phyloP scores from a whole-genome alignment of 352 stramenopile genomes.

The Pelagophyceae sp. region DNA sequence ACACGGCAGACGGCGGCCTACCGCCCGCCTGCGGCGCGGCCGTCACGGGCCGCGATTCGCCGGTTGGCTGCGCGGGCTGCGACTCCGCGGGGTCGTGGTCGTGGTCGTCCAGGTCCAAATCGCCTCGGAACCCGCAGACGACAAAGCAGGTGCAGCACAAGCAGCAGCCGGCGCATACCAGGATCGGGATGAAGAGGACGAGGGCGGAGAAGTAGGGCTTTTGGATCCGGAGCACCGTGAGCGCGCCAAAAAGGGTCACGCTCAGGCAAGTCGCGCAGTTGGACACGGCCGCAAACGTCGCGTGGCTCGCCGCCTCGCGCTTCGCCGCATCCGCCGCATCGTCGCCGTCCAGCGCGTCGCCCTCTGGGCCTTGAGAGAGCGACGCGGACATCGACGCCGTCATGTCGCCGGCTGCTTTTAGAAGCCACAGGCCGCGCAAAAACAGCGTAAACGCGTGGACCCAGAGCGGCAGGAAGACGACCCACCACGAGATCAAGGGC shows the following conservation, averaged over 20 bases:
- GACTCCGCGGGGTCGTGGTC: not conserved
- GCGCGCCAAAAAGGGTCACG: not conserved
- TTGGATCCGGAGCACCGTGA: not conserved
- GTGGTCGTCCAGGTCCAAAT: not conserved
- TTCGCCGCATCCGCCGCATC: not conserved
- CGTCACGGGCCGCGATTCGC: too few species aligned
- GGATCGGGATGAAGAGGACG: not conserved
- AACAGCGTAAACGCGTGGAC: not conserved
- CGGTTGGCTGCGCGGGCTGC: too few species aligned
- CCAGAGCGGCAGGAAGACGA: constrained; percentile 13
- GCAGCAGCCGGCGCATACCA: not conserved
- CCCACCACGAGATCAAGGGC: not conserved
- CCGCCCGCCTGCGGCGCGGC: too few species aligned
- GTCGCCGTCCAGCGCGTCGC: not conserved
- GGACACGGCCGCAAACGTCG: not conserved
- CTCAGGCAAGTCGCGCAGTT: not conserved
- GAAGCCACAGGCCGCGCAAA: not conserved
- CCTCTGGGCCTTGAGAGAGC: not conserved
- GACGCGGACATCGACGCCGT: not conserved
- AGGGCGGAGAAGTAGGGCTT: not conserved
- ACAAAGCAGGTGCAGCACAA: not conserved
- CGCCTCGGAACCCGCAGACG: not conserved
- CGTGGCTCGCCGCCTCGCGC: not conserved
- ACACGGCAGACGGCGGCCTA: too few species aligned
- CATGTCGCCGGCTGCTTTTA: not conserved